Conservation (phyloP, 2,329 filamentous ascomycete species). For the Chrysoporthe puriensis region DNA sequence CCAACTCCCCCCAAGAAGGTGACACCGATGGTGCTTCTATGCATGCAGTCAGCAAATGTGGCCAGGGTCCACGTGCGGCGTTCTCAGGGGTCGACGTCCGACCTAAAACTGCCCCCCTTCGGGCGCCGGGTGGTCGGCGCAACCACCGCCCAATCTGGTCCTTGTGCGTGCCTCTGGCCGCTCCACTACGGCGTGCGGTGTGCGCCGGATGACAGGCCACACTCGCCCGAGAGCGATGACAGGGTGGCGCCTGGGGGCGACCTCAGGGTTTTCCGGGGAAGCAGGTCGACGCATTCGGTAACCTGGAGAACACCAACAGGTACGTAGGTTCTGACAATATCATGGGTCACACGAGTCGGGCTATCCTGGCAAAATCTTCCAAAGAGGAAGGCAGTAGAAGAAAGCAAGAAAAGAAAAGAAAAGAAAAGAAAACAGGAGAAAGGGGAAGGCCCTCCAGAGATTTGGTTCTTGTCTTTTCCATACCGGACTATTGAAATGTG, state of each 20-base stretch:
- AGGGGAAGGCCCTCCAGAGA: neutral
- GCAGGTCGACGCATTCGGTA: too few species aligned
- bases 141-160: neutral
- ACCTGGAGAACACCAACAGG: too few species aligned
- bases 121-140: neutral
- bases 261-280: neutral
- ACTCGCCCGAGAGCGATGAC: neutral
- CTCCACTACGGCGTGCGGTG: neutral
- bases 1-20: neutral
- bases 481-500: neutral
- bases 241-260: neutral
- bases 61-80: neutral
- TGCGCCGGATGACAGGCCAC: neutral
- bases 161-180: neutral
- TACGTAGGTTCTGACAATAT: too few species aligned
- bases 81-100: neutral
- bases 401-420: neutral
- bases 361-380: neutral
- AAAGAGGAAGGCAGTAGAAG: neutral
- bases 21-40: neutral
- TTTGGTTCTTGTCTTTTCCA: neutral
- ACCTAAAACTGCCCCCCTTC: neutral
- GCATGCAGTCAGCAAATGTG: conserved; percentile 7
- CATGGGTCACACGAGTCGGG: neutral
- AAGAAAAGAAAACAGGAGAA: neutral